phyloP scores from a whole-genome alignment of 768 basidiomycete genomes.

The Kwoniella bestiolae region DNA sequence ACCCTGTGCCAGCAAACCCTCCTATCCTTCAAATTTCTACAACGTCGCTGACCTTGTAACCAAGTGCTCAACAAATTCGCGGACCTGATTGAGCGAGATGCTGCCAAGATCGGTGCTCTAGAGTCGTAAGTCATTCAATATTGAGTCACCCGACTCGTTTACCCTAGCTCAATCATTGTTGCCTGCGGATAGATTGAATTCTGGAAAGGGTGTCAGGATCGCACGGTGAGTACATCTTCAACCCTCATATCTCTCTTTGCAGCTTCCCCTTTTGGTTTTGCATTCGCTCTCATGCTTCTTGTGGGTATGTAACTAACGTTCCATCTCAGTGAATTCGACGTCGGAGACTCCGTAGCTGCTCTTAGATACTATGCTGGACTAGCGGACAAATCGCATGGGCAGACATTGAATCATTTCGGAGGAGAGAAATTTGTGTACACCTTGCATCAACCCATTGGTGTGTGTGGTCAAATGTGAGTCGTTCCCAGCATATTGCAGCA shows the following conservation, averaged over 20 bases:
- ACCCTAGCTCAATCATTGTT: no score
- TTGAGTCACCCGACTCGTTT: background rate
- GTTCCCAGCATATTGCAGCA: background rate
- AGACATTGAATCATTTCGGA: constrained; percentile 70
- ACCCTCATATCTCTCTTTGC: background rate
- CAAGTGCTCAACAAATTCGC: constrained; percentile 74
- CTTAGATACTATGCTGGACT: constrained; percentile 83
- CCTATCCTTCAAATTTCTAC: background rate
- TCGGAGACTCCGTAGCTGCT: constrained; percentile 61
- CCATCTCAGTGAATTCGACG: constrained; percentile 60
- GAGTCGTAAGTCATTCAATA: constrained; percentile 58
- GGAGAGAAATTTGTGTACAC: constrained; percentile 68
- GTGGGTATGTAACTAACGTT: no score
- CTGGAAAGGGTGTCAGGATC: constrained; percentile 62
- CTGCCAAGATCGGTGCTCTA: constrained; percentile 71
- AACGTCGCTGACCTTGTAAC: constrained; percentile 10
- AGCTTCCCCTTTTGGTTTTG: background rate
- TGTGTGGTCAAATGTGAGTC: constrained; percentile 59
- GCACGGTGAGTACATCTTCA: constrained; percentile 26
- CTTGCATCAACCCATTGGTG: constrained; percentile 66
- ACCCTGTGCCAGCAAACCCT: no score
- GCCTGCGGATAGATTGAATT: constrained; percentile 62
- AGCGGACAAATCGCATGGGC: constrained; percentile 79
- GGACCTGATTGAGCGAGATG: constrained; percentile 66
- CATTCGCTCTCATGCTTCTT: background rate